phyloP scores from a whole-genome alignment of 1,284 basidiomycete genomes.

The Lignosus rhinocerotis region DNA sequence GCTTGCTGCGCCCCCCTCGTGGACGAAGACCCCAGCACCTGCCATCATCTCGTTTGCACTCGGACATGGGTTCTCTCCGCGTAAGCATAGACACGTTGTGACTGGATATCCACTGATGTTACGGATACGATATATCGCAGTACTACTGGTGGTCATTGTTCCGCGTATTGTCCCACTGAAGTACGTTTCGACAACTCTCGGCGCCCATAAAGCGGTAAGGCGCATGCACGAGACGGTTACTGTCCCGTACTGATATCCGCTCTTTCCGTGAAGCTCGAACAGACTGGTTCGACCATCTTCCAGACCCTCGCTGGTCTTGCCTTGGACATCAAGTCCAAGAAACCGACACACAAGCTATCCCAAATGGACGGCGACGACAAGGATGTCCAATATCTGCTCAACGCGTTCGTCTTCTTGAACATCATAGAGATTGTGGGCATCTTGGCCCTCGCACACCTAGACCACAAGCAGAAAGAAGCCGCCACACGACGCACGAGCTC shows the following conservation, averaged over 20 bases:
- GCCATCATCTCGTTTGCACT: constrained; percentile 63
- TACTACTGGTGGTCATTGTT: constrained; percentile 74
- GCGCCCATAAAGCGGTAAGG: constrained; percentile 76
- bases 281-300: constrained; percentile 68
- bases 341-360: constrained; percentile 14
- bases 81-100: constrained; percentile 41
- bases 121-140: constrained; percentile 31
- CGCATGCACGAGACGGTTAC: background rate
- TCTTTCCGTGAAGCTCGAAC: constrained; percentile 56
- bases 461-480: constrained; percentile 37
- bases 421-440: constrained; percentile 57
- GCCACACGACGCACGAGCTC: constrained; percentile 22
- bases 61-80: constrained; percentile 74
- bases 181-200: constrained; percentile 77
- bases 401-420: constrained; percentile 61
- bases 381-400: constrained; percentile 54
- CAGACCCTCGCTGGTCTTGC: constrained; percentile 70
- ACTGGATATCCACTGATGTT: background rate
- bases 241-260: background rate
- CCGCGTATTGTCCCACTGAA: constrained; percentile 70
- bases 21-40: constrained; percentile 60
- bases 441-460: constrained; percentile 47
- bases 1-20: constrained; percentile 59
- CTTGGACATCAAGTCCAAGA: constrained; percentile 50
- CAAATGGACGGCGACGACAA: constrained; percentile 23